phyloP scores from a whole-genome alignment of 2,329 filamentous ascomycete species.

The Penicillium sp. region DNA sequence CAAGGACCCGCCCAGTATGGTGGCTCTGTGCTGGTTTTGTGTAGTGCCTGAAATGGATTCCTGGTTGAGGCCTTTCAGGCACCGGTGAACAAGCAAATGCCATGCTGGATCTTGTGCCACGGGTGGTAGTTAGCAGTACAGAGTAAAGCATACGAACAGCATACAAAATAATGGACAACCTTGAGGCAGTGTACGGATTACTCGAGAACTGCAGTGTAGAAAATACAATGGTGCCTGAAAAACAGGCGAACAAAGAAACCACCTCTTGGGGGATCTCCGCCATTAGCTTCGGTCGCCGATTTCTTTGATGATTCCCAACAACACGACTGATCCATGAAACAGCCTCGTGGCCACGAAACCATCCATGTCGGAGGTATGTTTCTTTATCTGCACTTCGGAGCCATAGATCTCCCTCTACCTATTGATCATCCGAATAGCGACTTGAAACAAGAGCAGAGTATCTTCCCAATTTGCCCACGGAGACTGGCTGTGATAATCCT shows the following conservation, averaged over 20 bases:
- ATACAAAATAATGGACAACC: neutral
- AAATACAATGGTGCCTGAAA: neutral
- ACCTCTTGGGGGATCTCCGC: neutral
- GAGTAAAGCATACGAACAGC: neutral
- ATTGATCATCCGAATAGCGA: neutral
- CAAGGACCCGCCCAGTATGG: neutral
- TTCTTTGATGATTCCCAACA: neutral
- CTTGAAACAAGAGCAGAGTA: neutral
- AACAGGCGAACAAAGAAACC: neutral
- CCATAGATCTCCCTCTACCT: neutral
- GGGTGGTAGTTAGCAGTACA: neutral
- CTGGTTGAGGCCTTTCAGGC: neutral
- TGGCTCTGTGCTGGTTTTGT: too few species aligned
- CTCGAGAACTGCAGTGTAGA: too few species aligned
- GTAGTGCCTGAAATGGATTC: neutral
- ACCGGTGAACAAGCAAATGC: neutral
- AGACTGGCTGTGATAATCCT: neutral
- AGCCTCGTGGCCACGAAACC: neutral
- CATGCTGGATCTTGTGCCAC: neutral
- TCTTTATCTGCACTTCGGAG: neutral
- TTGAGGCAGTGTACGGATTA: neutral
- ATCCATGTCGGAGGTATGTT: neutral
- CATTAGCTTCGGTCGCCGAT: neutral
- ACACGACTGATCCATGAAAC: neutral
- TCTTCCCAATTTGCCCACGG: neutral